phyloP scores from a whole-genome alignment of 2,329 filamentous ascomycete species.

The Exophiala sideris region DNA sequence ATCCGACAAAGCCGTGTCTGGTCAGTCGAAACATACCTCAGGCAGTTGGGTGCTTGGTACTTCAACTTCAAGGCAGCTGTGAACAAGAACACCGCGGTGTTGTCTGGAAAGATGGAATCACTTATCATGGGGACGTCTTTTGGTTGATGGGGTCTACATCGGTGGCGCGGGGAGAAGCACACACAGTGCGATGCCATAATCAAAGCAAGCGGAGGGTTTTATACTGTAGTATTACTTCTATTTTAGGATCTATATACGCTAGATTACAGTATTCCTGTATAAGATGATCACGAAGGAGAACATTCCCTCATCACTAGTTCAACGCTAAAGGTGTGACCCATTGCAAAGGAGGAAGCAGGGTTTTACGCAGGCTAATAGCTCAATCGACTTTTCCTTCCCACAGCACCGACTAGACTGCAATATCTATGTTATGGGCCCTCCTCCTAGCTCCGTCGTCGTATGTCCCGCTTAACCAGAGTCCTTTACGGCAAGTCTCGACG shows the following conservation, averaged over 20 bases:
- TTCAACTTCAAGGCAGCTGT: conserved; percentile 1
- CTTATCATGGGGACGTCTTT: not conserved
- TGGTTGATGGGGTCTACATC: not conserved
- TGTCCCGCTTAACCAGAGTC: not conserved
- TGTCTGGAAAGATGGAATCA: not conserved
- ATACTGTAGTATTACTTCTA: not conserved
- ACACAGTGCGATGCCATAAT: not conserved
- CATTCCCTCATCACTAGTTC: not conserved
- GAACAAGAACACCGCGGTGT: not conserved
- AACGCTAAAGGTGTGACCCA: not conserved
- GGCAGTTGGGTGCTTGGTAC: not conserved
- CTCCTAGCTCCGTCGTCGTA: not conserved
- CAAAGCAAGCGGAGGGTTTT: not conserved
- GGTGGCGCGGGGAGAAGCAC: not conserved
- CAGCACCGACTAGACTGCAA: not conserved
- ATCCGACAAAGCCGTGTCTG: not conserved
- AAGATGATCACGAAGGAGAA: not conserved
- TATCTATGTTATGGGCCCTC: not conserved
- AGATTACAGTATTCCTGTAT: too few species aligned
- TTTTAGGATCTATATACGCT: not conserved
- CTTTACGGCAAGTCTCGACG: not conserved
- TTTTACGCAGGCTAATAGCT: not conserved
- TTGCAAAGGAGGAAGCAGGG: not conserved
- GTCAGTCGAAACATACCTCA: conserved; percentile 1
- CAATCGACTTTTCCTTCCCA: not conserved